phyloP scores from a whole-genome alignment of 2,329 filamentous ascomycete species.

The Cytospora leucostoma region DNA sequence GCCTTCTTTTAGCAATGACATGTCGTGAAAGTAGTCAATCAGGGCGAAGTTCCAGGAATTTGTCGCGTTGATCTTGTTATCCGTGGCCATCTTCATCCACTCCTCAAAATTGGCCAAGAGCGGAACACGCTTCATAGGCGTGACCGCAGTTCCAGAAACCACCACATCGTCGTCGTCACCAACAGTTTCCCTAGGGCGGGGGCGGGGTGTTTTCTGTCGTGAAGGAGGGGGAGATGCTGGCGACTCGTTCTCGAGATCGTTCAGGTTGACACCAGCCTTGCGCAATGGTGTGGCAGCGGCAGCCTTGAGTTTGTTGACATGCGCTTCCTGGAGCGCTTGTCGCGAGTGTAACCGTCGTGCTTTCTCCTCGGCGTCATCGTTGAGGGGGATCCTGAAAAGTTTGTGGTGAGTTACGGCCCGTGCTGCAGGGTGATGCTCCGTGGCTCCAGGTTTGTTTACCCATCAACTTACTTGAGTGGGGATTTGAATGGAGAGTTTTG shows the following conservation, averaged over 20 bases:
- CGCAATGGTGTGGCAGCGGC: constrained; percentile 71
- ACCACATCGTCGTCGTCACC: constrained; percentile 61
- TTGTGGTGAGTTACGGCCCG: constrained; percentile 1
- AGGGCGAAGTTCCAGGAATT: constrained; percentile 99
- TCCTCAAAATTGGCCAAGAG: constrained; percentile 98
- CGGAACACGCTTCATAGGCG: constrained; percentile 93
- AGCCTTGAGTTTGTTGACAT: constrained; percentile 88
- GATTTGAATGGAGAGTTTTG: constrained; percentile 58
- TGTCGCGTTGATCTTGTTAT: constrained; percentile 97
- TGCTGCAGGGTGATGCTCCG: not conserved
- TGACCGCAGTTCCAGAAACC: constrained; percentile 75
- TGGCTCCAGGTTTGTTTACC: constrained; percentile 14
- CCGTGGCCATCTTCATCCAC: constrained; percentile 99
- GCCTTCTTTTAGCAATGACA: constrained; percentile 94
- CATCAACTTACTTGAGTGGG: constrained; percentile 53
- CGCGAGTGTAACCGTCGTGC: constrained; percentile 83
- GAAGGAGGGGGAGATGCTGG: constrained; percentile 56
- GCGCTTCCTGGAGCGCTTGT: constrained; percentile 83
- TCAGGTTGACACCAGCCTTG: constrained; percentile 61
- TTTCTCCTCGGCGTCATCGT: constrained; percentile 93
- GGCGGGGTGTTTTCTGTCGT: constrained; percentile 50
- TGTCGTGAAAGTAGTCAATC: constrained; percentile 99
- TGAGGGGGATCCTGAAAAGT: constrained; percentile 76
- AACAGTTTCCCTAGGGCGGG: constrained; percentile 35
- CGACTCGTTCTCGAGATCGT: constrained; percentile 58